Conservation (phyloP, 306 rosid genomes). For the Begonia loranthoides region DNA sequence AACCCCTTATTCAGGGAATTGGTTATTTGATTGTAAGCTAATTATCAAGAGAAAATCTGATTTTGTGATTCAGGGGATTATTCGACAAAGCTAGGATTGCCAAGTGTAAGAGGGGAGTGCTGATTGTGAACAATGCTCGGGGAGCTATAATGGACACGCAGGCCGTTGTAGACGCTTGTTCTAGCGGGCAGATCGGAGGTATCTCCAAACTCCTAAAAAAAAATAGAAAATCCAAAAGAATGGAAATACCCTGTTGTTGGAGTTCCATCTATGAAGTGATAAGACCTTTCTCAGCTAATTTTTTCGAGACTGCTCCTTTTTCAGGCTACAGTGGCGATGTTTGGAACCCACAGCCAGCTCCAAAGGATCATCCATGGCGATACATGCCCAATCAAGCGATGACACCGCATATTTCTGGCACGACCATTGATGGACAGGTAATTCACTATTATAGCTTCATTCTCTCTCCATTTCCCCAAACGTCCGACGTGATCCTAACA, state of each 20-base stretch:
- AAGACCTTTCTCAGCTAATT: no score
- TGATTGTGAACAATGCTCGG: slow-evolving; percentile 83
- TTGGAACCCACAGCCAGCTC: slow-evolving; percentile 94
- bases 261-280: no score
- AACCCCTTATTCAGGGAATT: no score
- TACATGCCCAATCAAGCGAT: slow-evolving; percentile 96
- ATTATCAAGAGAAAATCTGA: background rate
- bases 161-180: slow-evolving; percentile 78
- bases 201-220: slow-evolving; percentile 6
- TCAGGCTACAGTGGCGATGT: slow-evolving; percentile 95
- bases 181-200: slow-evolving; percentile 89
- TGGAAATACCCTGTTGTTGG: background rate
- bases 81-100: slow-evolving; percentile 64
- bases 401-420: slow-evolving; percentile 96
- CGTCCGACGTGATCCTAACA: background rate
- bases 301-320: background rate
- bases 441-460: background rate
- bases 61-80: slow-evolving; percentile 48
- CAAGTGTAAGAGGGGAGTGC: slow-evolving; percentile 79
- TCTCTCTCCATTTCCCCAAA: no score
- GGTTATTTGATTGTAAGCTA: no score
- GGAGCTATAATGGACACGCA: slow-evolving; percentile 91
- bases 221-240: background rate
- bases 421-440: slow-evolving; percentile 98
- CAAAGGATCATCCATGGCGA: slow-evolving; percentile 99